Conservation (phyloP, 495 filamentous ascomycete genomes). For the Talaromyces borbonicus region DNA sequence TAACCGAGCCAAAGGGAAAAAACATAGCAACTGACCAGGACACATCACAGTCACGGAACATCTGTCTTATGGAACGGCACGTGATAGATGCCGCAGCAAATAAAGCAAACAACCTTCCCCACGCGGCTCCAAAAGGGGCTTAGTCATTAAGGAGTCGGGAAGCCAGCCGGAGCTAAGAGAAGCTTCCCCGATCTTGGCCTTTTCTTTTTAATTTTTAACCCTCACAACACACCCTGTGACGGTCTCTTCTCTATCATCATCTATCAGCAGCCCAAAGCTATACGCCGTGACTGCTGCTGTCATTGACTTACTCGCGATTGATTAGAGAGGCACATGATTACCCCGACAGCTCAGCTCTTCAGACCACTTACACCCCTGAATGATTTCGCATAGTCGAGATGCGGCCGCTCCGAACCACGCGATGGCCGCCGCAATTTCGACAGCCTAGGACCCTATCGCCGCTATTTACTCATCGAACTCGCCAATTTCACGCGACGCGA, state of each 20-base stretch:
- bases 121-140: slow-evolving; percentile 7
- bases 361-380: too few species aligned
- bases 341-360: too few species aligned
- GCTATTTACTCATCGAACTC: slow-evolving; percentile 18
- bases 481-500: slow-evolving; percentile 38
- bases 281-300: not conserved
- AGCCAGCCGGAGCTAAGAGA: not conserved
- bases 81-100: slow-evolving; percentile 3
- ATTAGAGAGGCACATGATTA: not conserved
- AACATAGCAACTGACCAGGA: not conserved
- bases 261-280: too few species aligned
- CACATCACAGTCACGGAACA: not conserved
- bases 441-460: slow-evolving; percentile 5
- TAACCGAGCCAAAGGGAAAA: not conserved
- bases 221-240: not conserved
- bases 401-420: not conserved
- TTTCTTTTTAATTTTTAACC: not conserved
- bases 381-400: not conserved
- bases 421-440: not conserved
- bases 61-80: not conserved
- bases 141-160: too few species aligned
- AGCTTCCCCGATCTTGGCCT: not conserved
- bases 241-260: too few species aligned
- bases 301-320: not conserved
- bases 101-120: slow-evolving; percentile 2